Conservation (phyloP, 345 rosid genomes). For the Eucalyptus paniculata region DNA sequence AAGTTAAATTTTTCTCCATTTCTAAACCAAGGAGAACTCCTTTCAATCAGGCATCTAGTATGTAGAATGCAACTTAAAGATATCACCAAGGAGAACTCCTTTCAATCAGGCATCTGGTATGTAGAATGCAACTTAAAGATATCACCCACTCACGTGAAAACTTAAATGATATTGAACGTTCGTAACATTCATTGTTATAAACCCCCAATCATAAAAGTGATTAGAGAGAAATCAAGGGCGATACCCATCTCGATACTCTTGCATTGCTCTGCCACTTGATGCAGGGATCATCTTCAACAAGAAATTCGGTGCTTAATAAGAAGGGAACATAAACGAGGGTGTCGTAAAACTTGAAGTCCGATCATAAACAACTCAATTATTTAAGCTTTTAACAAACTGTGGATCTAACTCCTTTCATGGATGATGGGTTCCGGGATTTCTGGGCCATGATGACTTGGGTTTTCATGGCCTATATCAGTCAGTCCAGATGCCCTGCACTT, state of each 20-base stretch:
- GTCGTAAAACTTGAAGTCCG: background rate
- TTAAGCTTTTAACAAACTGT: background rate
- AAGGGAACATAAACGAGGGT: background rate
- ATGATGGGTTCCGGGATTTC: background rate
- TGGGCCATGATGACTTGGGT: background rate
- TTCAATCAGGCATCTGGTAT: background rate
- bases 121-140: background rate
- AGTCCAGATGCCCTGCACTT: background rate
- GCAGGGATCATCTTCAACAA: background rate
- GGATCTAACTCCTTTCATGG: background rate
- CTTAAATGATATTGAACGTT: background rate
- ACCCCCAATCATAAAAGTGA: background rate
- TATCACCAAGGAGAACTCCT: background rate
- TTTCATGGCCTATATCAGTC: background rate
- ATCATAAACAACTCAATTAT: background rate
- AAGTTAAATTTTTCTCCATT: background rate
- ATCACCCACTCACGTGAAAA: fast-evolving
- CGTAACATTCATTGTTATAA: background rate
- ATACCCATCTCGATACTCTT: background rate
- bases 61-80: background rate
- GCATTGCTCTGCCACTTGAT: background rate
- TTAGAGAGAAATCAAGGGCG: background rate
- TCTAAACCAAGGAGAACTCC: background rate
- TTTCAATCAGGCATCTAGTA: background rate
- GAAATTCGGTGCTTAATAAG: background rate